A percentile compares a stretch with the other conserved stretches of the same genome.
Evolutionary conservation across 2,329 filamentous ascomycete species (phyloP).

Genomic region (Cercospora berteroae): DNA sequence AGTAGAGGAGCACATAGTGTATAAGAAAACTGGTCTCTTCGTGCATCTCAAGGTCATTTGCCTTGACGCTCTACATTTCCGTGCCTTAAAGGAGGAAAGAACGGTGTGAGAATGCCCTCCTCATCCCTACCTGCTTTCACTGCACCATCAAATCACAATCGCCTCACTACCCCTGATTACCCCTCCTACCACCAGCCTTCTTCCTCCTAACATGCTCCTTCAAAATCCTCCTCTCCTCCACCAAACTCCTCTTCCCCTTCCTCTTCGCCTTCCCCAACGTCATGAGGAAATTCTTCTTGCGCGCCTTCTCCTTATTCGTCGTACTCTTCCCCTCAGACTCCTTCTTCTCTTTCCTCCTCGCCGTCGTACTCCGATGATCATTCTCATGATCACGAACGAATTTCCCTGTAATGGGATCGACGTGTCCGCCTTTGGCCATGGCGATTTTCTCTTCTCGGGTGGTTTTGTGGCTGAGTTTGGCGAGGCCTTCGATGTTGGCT

Average conservation of each 20-base stretch:
- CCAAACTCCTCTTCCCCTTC: slow-evolving; percentile 92
- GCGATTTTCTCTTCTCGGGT: slow-evolving; percentile 89
- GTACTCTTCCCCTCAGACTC: slow-evolving; percentile 87
- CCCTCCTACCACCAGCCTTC: slow-evolving; percentile 78
- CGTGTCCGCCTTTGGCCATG: slow-evolving; percentile 63
- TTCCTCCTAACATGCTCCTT: slow-evolving; percentile 77
- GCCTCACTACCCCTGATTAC: slow-evolving; percentile 52
- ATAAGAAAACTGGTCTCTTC: background rate
- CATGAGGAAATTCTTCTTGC: slow-evolving; percentile 99
- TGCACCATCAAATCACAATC: background rate
- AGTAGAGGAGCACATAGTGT: background rate
- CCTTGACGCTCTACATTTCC: background rate
- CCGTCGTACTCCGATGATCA: slow-evolving; percentile 82
- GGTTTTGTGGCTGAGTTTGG: slow-evolving; percentile 70
- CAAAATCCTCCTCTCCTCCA: slow-evolving; percentile 77
- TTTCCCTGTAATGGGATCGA: slow-evolving; percentile 54
- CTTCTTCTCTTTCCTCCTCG: slow-evolving; percentile 83
- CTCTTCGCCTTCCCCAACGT: slow-evolving; percentile 92
- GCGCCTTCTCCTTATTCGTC: slow-evolving; percentile 93
- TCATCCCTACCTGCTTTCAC: background rate
- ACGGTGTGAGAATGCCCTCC: background rate
- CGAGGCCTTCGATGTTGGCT: slow-evolving; percentile 84
- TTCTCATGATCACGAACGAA: slow-evolving; percentile 50
- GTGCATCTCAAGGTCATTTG: background rate
- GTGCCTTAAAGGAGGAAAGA: background rate